Conservation (phyloP, 352 stramenopile species). For the Thalassiosira hispida region DNA sequence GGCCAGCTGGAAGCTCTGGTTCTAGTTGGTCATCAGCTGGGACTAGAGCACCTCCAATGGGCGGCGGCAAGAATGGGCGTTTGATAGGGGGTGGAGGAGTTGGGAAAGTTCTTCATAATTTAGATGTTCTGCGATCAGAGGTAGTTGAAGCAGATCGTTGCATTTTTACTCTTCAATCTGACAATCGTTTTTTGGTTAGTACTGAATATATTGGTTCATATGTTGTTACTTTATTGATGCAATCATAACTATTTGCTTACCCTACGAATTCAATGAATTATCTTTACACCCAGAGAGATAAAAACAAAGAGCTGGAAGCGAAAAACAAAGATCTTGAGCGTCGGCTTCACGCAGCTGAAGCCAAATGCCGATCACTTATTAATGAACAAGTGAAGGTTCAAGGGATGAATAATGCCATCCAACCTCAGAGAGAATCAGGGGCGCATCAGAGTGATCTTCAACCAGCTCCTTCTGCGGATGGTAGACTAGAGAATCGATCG, state of each 20-base stretch:
- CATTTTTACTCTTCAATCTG: conserved; percentile 38
- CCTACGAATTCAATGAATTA: not conserved
- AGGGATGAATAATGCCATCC: conserved; percentile 7
- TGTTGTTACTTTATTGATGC: not conserved
- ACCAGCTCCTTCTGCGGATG: conserved; percentile 6
- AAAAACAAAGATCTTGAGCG: conserved; percentile 53
- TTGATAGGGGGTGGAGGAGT: conserved; percentile 48
- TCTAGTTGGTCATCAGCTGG: conserved; percentile 7
- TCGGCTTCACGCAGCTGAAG: conserved; percentile 29
- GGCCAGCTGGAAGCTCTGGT: conserved; percentile 1
- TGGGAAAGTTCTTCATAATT: conserved; percentile 59
- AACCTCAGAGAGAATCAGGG: conserved; percentile 12
- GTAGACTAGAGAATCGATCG: not conserved
- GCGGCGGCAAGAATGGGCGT: conserved; percentile 31
- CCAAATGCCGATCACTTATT: conserved; percentile 27
- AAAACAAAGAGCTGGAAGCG: conserved; percentile 62
- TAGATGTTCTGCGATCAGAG: conserved; percentile 49
- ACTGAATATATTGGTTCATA: not conserved
- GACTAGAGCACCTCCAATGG: not conserved
- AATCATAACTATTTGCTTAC: not conserved
- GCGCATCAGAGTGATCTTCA: conserved; percentile 17
- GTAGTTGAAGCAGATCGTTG: conserved; percentile 53
- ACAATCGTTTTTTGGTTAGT: conserved; percentile 58
- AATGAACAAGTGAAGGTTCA: conserved; percentile 17
- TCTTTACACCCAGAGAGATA: conserved; percentile 34